Evolutionary conservation across 75 land plant species (phyloP), one percentile per base, ranked within the genome.

Genomic region (Cunninghamia lanceolata): DNA sequence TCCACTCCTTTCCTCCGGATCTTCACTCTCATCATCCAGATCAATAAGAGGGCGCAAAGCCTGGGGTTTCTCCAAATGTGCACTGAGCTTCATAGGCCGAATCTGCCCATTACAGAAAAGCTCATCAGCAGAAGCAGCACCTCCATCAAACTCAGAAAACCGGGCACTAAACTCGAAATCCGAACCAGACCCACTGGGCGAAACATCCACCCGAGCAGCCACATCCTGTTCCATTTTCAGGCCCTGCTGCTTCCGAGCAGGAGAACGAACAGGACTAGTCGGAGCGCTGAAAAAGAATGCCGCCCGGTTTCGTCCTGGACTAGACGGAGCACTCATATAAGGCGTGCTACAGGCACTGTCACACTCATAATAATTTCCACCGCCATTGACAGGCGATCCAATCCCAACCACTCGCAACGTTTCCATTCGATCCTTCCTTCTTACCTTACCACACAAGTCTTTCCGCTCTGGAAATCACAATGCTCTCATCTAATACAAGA

Each of bases 251-350:
- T 38, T 84, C 11, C 10, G 91, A 5, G 85, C 21, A 2, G 86
- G 53, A 32, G 77, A 86, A 74, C 90, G 93, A 85, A 88, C 84
- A n/a, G 93, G 93, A 25, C 91, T 89, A 39, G 91, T 82, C 35
- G 93, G 93, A 11, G 88, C 87, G 68, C 91, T 92, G 89, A 87
- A 91, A 79, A 82, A 92, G 83, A 86, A 92, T 32, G 83, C 85
- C 10, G 35, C 32, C 3, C 50, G 32, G 8, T 63, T 36, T 2
- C 84, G 47, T 9, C 87, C 84, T 38, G 90, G 68, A 25, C 87
- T 88, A 43, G 82, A 54, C 11, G 78, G 78, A 0, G 85, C 78
- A 13, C 85, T 84, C 43, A 77, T 16, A 74, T 74, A 74, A 16
- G 77, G 77, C 5, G 77, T 28, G 11, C 38, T 34, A 74, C 77